Conservation (phyloP, 2,329 filamentous ascomycete species). For the Calonectria montana region DNA sequence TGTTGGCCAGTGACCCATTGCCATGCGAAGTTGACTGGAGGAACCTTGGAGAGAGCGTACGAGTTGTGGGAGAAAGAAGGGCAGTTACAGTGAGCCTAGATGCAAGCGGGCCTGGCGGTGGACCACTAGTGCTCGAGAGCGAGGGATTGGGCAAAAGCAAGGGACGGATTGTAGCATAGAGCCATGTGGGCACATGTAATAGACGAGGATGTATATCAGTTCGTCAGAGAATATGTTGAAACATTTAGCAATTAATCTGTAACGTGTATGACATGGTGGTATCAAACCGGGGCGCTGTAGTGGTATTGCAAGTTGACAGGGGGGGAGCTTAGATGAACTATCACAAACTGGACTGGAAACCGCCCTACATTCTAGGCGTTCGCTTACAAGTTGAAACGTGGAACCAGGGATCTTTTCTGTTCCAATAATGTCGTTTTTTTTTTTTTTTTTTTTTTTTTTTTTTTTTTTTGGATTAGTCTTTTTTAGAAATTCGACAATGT, state of each 20-base stretch:
- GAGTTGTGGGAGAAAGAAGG: conserved; percentile 77
- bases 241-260: conserved; percentile 14
- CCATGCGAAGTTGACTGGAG: conserved; percentile 83
- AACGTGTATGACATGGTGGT: background rate
- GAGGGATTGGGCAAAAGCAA: conserved; percentile 52
- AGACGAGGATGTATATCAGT: background rate
- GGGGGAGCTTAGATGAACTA: background rate
- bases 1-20: conserved; percentile 34
- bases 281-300: background rate
- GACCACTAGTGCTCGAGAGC: conserved; percentile 74
- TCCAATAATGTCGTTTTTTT: background rate
- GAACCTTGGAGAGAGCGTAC: conserved; percentile 81
- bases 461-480: background rate
- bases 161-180: conserved; percentile 52
- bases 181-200: background rate
- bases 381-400: background rate
- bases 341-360: background rate
- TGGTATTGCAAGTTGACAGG: background rate
- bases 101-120: conserved; percentile 72
- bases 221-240: conserved; percentile 15
- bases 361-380: background rate
- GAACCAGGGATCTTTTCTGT: background rate
- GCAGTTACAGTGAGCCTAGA: conserved; percentile 81
- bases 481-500: no score
- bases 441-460: background rate